These are phyloP conservation scores for Diutina sp. DNA, from an alignment of 1,139 yeast genomes.

Conservation along the genomic window DNA sequence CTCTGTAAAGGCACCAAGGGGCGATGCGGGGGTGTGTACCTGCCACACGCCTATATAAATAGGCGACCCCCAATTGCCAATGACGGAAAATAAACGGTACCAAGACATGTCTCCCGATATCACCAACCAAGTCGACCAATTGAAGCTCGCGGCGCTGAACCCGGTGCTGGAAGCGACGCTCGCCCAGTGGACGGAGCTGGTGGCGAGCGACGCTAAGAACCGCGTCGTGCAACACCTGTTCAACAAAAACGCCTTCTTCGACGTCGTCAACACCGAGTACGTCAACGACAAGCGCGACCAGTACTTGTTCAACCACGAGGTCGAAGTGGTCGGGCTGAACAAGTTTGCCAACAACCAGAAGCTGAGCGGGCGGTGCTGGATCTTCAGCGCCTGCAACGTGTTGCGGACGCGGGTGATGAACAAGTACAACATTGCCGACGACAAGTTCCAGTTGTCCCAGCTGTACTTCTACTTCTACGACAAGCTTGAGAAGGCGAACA, in stretches of 20 bases:
- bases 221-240: slow-evolving; percentile 47
- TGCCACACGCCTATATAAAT: background rate
- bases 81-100: too few species aligned
- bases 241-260: slow-evolving; percentile 34
- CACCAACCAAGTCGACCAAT: background rate
- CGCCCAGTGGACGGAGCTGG: background rate
- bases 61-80: background rate
- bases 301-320: slow-evolving; percentile 45
- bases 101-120: background rate
- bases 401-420: slow-evolving; percentile 51
- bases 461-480: slow-evolving; percentile 59
- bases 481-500: slow-evolving; percentile 65
- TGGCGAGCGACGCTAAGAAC: slow-evolving; percentile 41
- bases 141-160: background rate
- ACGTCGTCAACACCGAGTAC: slow-evolving; percentile 25
- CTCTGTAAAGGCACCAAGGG: background rate
- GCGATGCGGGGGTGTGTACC: background rate
- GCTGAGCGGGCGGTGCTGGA: slow-evolving; percentile 75
- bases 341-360: slow-evolving; percentile 52
- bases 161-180: background rate
- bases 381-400: slow-evolving; percentile 70
- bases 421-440: slow-evolving; percentile 49
- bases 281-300: slow-evolving; percentile 18
- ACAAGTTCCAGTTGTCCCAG: slow-evolving; percentile 57
- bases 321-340: slow-evolving; percentile 57